Conservation (phyloP, 2,329 filamentous ascomycete species). For the Mycosphaerella arachidis region DNA sequence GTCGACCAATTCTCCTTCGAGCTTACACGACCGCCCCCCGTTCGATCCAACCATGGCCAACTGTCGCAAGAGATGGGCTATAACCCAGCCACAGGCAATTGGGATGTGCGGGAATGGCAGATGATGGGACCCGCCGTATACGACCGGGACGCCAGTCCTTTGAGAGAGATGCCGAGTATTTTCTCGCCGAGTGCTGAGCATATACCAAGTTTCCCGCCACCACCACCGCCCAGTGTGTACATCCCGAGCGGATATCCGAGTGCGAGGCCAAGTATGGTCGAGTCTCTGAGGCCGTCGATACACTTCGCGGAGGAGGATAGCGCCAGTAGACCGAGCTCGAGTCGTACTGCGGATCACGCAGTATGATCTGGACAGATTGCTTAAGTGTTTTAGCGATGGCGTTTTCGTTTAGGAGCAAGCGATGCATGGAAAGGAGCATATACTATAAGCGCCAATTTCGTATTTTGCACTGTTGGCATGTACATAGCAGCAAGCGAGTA, state of each 20-base stretch:
- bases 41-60: neutral
- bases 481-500: neutral
- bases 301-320: neutral
- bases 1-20: neutral
- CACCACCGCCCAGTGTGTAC: neutral
- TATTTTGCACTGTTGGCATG: neutral
- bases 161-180: neutral
- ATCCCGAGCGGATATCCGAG: neutral
- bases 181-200: neutral
- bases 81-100: neutral
- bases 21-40: neutral
- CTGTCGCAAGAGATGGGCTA: neutral
- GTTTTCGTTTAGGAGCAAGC: neutral
- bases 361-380: neutral
- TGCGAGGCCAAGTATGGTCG: neutral
- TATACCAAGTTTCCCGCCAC: neutral
- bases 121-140: neutral
- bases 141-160: neutral
- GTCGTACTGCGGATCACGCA: neutral
- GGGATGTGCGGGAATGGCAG: constrained; percentile 1
- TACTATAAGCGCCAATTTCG: neutral
- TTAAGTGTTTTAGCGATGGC: neutral
- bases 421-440: neutral
- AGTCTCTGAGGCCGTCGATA: neutral
- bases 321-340: neutral